Base-by-base conservation (phyloP, 441 rosid species). In the Monsonia emarginata region DNA sequence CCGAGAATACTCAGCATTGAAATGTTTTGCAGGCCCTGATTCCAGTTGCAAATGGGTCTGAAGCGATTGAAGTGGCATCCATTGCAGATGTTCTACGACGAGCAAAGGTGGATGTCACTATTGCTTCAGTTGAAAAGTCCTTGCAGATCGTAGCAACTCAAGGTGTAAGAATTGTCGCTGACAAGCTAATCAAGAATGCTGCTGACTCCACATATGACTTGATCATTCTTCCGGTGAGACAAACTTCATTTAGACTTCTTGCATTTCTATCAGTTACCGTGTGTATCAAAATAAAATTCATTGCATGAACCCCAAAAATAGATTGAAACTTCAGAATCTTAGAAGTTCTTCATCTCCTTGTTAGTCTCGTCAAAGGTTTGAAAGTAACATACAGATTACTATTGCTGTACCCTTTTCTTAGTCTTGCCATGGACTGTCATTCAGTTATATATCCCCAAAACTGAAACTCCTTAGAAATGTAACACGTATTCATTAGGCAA, bases 31-130 rank as follows among this genome's bases (percentile, higher is more conserved):
- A 94, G 96, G 91, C 88, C 73, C 93, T 90, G 32, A 70, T 94
- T 73, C 94, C 96, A 18, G 82, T 85, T 70, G 96, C 94, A 73
- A 89, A 90, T 69, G 97, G 96, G 48, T 90, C 86, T 65, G 93
- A 88, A 78, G 96, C 75, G 72, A 79, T 87, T 72, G 98, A 88
- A 81, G 72, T 86, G 66, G 88, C 90, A 68, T 79, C 83, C 46
- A 80, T 84, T 28, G 78, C 80, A 59, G 98, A 94, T 65, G 81
- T 90, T 69, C 81, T 94, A 71, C 77, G 89, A 65, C 83, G 95
- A 78, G 95, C 98, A 58, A 94, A 84, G 75, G 86, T 82, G 57
- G 83, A 89, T 80, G 96, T 87, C 61, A 85, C 85, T 13, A 78
- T 90, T 75, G 91, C 98, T 77, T 94, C 96, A 25, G 82, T 86